A percentile compares a stretch with the other conserved stretches of the same genome.
phyloP scores from a whole-genome alignment of 1,284 basidiomycete genomes.

The Termitomyces sp. region DNA sequence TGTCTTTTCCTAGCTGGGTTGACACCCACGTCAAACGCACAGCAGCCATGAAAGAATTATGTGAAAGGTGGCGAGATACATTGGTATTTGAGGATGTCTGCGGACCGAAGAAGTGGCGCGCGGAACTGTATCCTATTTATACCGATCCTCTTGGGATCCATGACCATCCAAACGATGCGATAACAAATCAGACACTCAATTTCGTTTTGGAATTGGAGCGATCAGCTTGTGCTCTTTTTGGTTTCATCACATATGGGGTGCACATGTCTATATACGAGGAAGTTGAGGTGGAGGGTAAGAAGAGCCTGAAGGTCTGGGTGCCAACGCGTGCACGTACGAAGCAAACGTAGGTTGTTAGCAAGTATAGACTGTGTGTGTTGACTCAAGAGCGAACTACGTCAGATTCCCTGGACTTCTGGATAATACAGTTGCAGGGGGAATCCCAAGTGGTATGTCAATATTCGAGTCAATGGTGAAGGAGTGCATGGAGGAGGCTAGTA shows the following conservation, averaged over 20 bases:
- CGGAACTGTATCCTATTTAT: conserved; percentile 83
- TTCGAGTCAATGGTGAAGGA: conserved; percentile 87
- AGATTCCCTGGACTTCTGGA: conserved; percentile 77
- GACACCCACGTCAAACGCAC: conserved; percentile 54
- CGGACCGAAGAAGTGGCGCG: conserved; percentile 75
- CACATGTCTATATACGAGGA: conserved; percentile 74
- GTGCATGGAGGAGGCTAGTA: conserved; percentile 87
- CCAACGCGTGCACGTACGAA: conserved; percentile 84
- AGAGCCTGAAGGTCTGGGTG: conserved; percentile 71
- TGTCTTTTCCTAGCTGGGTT: conserved; percentile 50
- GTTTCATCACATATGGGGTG: conserved; percentile 85
- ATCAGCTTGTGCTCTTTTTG: conserved; percentile 84
- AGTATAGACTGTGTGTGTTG: background rate
- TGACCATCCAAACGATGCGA: conserved; percentile 30
- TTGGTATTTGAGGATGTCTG: conserved; percentile 60
- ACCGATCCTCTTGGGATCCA: conserved; percentile 59
- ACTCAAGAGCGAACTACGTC: background rate
- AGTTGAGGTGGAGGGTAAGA: conserved; percentile 36
- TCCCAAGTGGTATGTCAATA: conserved; percentile 68
- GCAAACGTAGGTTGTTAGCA: conserved; percentile 56
- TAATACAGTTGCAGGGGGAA: conserved; percentile 78
- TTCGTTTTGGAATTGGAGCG: conserved; percentile 88
- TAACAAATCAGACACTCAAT: conserved; percentile 36
- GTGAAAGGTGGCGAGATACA: conserved; percentile 65
- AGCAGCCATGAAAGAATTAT: conserved; percentile 53